These are phyloP conservation scores for Acacia acuminata DNA, from an alignment of 306 rosid genomes.

Conservation along the genomic window DNA sequence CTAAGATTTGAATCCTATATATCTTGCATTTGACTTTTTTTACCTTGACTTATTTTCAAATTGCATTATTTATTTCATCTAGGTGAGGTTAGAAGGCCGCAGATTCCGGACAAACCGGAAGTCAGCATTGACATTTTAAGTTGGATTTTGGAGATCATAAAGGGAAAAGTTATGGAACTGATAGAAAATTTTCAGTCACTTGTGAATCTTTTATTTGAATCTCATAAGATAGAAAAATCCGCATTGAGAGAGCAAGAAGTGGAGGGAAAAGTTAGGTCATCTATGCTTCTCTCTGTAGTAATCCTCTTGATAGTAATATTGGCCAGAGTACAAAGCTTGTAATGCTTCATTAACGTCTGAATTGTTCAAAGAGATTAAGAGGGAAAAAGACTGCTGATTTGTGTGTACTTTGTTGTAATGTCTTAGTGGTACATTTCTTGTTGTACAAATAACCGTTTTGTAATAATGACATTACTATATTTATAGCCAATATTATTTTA, in stretches of 20 bases:
- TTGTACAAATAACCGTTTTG: not conserved
- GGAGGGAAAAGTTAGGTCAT: conserved; percentile 56
- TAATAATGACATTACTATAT: not conserved
- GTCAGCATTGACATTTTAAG: conserved; percentile 31
- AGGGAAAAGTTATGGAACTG: conserved; percentile 52
- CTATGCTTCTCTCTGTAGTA: conserved; percentile 55
- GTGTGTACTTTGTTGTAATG: not conserved
- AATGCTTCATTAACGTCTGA: not conserved
- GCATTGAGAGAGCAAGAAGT: conserved; percentile 26
- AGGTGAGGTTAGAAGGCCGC: conserved; percentile 40
- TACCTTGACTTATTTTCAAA: not conserved
- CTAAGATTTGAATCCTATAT: not conserved
- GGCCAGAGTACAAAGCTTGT: conserved; percentile 40
- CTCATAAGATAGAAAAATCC: conserved; percentile 27
- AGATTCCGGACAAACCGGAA: conserved; percentile 34
- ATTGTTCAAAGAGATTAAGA: not conserved
- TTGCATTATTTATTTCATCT: conserved; percentile 13
- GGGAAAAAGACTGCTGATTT: not conserved
- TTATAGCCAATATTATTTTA: not conserved
- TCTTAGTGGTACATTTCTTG: not conserved
- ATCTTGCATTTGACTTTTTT: not conserved
- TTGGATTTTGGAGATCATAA: conserved; percentile 51
- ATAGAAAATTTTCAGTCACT: conserved; percentile 51
- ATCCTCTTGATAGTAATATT: conserved; percentile 51
- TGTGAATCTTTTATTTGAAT: conserved; percentile 43